phyloP scores from a whole-genome alignment of 2,329 filamentous ascomycete genomes.

The Aspergillus cejpii region DNA sequence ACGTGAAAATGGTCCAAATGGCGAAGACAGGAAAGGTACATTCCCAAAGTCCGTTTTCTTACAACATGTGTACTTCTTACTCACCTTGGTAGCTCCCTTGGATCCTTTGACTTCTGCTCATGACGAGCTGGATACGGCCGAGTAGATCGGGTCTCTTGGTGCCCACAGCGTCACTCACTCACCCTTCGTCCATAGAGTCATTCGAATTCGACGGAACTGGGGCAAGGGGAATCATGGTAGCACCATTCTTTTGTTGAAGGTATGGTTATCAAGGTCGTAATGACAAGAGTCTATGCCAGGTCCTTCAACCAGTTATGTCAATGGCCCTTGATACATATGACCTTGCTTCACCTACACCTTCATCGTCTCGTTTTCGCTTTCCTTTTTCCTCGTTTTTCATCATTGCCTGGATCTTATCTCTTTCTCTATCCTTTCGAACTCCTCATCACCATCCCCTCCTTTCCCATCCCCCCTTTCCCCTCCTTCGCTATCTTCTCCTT shows the following conservation, averaged over 20 bases:
- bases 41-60: neutral
- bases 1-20: conserved; percentile 71
- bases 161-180: conserved; percentile 4
- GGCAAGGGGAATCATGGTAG: neutral
- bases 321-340: neutral
- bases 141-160: conserved; percentile 46
- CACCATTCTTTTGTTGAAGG: neutral
- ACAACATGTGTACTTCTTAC: neutral
- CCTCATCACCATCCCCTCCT: no score
- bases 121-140: conserved; percentile 93
- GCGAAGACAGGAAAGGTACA: conserved; percentile 83
- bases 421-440: conserved; percentile 1
- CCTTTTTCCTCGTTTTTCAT: conserved; percentile 5
- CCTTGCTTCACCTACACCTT: neutral
- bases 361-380: no score
- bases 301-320: neutral
- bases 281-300: neutral
- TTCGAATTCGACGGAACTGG: neutral
- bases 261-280: neutral
- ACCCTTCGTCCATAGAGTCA: no score
- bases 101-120: conserved; percentile 78
- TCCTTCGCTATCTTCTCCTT: no score
- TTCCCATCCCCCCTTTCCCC: no score
- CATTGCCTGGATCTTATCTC: conserved; percentile 1
- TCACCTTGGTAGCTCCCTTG: conserved; percentile 44